phyloP scores from a whole-genome alignment of 1,139 yeast species.

The Geotrichum cucujoidarum region DNA sequence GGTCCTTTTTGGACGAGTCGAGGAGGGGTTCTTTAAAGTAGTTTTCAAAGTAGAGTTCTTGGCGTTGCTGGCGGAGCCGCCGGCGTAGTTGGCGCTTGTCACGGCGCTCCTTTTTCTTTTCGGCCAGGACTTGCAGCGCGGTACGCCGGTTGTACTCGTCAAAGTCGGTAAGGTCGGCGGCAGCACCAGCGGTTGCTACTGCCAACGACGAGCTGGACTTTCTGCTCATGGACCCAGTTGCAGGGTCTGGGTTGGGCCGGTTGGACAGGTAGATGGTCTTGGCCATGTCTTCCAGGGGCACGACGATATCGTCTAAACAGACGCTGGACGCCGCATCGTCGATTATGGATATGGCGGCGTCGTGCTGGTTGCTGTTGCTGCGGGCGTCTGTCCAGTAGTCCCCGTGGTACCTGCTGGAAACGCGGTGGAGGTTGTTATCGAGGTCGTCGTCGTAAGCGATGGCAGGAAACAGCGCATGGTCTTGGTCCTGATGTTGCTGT shows the following conservation, averaged over 20 bases:
- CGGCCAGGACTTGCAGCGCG: constrained; percentile 36
- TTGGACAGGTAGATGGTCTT: constrained; percentile 13
- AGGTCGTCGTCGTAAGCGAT: neutral
- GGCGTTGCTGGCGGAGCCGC: constrained; percentile 23
- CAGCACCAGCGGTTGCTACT: neutral
- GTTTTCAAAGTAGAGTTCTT: constrained; percentile 27
- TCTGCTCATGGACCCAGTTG: neutral
- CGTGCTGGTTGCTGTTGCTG: constrained; percentile 1
- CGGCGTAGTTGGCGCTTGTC: constrained; percentile 13
- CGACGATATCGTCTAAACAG: constrained; percentile 35
- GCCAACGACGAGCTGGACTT: constrained; percentile 5
- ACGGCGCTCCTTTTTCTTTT: constrained; percentile 27
- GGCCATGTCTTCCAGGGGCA: constrained; percentile 19
- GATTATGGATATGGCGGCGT: constrained; percentile 16
- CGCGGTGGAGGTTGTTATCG: too few relatives aligned
- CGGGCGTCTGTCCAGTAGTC: constrained; percentile 6
- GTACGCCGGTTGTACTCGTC: constrained; percentile 38
- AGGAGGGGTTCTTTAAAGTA: constrained; percentile 24
- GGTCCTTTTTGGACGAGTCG: neutral
- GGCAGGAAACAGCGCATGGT: constrained; percentile 12
- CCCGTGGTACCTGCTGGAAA: neutral
- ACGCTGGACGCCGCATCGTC: constrained; percentile 35
- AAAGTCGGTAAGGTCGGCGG: constrained; percentile 35
- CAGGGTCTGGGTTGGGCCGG: neutral
- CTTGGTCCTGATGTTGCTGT: too few relatives aligned